Percentiles rank a stretch among this genome's conserved stretches.
phyloP scores from a whole-genome alignment of 139 green algal species.

The Chlorella ohadii region DNA sequence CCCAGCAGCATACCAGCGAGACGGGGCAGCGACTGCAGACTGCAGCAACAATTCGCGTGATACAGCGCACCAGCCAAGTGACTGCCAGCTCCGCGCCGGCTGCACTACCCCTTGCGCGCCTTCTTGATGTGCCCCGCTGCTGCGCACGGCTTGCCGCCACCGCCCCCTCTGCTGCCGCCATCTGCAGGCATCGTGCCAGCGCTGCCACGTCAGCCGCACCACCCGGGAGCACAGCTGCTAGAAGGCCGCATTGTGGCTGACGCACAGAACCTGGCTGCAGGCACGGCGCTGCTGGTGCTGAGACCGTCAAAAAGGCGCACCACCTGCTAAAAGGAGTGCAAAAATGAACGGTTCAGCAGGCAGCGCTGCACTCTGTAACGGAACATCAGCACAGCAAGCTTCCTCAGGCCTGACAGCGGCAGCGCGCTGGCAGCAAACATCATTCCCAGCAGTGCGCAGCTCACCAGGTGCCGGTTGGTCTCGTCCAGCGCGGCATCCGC shows the following conservation, averaged over 20 bases:
- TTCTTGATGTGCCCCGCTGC: neutral
- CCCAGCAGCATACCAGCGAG: too few relatives aligned
- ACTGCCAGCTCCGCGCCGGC: too few relatives aligned
- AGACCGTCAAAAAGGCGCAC: neutral
- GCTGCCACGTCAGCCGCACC: constrained; percentile 1
- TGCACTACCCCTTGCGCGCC: neutral
- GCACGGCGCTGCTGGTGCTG: neutral
- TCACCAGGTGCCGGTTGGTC: constrained; percentile 56
- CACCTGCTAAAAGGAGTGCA: neutral
- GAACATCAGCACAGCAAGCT: too few relatives aligned
- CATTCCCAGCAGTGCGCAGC: neutral
- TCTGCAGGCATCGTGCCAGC: neutral
- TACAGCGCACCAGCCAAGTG: too few relatives aligned
- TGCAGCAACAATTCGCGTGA: too few relatives aligned
- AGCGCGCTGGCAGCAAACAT: neutral
- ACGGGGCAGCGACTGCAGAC: too few relatives aligned
- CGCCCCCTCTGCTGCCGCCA: neutral
- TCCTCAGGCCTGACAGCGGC: too few relatives aligned
- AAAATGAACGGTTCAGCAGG: too few relatives aligned
- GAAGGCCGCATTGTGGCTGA: constrained; percentile 22
- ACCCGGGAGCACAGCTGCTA: constrained; percentile 16
- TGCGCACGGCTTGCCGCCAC: too few relatives aligned
- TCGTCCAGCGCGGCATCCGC: constrained; percentile 73
- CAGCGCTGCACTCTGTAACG: too few relatives aligned
- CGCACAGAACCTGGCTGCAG: constrained; percentile 16